A percentile compares a stretch with the other conserved stretches of the same genome.
phyloP scores from a whole-genome alignment of 2,329 filamentous ascomycete genomes.

The Xylaria polymorpha region DNA sequence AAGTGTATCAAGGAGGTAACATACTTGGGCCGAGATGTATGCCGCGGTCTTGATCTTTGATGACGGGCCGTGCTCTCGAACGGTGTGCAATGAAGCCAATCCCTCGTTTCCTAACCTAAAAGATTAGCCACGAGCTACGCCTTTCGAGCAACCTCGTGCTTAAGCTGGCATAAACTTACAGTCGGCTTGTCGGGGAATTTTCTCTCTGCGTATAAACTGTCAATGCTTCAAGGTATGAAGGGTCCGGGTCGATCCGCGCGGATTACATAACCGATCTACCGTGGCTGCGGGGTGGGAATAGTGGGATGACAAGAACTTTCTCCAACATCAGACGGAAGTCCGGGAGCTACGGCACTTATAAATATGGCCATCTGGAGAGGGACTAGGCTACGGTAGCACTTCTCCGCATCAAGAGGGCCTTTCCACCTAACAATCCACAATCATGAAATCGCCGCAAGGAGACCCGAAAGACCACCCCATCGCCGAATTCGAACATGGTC shows the following conservation, averaged over 20 bases:
- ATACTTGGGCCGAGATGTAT: slow-evolving; percentile 20
- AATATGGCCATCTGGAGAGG: slow-evolving; percentile 2
- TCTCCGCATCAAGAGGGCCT: background rate
- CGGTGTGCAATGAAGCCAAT: background rate
- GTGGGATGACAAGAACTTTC: background rate
- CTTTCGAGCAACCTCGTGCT: background rate
- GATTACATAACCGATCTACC: slow-evolving; percentile 5
- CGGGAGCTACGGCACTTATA: slow-evolving; percentile 9
- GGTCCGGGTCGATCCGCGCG: slow-evolving; percentile 16
- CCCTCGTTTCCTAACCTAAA: background rate
- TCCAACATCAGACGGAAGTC: background rate
- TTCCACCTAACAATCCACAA: background rate
- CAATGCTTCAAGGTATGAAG: too few species aligned
- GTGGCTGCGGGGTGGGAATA: slow-evolving; percentile 14
- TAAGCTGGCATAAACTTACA: background rate
- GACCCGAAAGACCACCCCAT: slow-evolving; percentile 34
- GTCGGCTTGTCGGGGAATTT: too few species aligned
- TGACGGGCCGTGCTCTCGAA: background rate
- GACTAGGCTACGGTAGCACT: background rate
- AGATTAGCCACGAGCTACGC: too few species aligned
- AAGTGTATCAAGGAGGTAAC: too few species aligned
- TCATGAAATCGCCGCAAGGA: slow-evolving; percentile 33
- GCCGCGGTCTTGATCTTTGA: slow-evolving; percentile 14
- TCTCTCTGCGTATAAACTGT: too few species aligned
- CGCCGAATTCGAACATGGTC: slow-evolving; percentile 25